phyloP scores from a whole-genome alignment of 83 land plant species.

The Picea mariana region DNA sequence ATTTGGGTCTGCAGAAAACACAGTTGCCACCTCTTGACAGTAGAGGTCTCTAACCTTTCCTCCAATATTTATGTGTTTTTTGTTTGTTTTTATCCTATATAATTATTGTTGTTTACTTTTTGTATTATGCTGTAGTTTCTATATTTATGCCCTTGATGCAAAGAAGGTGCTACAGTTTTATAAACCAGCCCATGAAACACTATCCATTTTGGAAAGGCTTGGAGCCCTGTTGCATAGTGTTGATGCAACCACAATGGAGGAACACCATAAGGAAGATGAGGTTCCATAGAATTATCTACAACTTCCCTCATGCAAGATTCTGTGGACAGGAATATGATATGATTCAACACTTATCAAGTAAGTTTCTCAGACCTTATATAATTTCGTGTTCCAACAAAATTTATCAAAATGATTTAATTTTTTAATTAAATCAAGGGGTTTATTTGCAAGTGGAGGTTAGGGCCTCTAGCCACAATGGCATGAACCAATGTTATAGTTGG shows the following conservation, averaged over 20 bases:
- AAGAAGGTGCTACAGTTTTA: constrained; percentile 10
- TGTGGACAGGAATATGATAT: not conserved
- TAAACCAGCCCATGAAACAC: not conserved
- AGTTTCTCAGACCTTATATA: not conserved
- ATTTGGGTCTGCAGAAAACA: too few species aligned
- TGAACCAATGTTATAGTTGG: not conserved
- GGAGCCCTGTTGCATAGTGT: too few species aligned
- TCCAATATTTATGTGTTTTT: not conserved
- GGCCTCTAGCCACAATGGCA: not conserved
- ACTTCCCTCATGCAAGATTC: too few species aligned
- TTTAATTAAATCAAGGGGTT: not conserved
- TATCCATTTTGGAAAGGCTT: constrained; percentile 6
- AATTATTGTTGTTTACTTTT: not conserved
- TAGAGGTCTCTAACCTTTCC: not conserved
- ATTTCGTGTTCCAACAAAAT: not conserved
- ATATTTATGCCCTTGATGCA: not conserved
- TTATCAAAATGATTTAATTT: not conserved
- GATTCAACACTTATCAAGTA: constrained; percentile 9
- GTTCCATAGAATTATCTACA: too few species aligned
- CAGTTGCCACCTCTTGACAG: not conserved
- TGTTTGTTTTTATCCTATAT: not conserved
- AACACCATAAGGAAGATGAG: too few species aligned
- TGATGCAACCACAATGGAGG: too few species aligned
- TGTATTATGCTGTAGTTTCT: not conserved
- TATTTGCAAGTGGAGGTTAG: not conserved